phyloP scores from a whole-genome alignment of 1,139 yeast genomes.

The Protomyces inundatus region DNA sequence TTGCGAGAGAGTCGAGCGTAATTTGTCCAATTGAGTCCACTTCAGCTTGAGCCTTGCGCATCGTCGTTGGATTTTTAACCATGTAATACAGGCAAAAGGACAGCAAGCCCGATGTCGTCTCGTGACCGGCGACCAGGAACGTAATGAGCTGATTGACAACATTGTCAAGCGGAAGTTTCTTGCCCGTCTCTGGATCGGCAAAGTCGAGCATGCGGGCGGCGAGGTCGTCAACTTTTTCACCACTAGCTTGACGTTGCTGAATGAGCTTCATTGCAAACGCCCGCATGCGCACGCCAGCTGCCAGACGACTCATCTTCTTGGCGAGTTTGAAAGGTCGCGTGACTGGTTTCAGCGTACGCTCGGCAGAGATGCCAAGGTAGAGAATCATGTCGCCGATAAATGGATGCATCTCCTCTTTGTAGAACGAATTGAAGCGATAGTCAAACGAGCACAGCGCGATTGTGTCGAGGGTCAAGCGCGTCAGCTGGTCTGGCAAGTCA shows the following conservation, averaged over 20 bases:
- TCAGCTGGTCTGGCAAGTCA: conserved; percentile 21
- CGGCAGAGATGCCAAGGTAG: conserved; percentile 18
- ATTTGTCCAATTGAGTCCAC: conserved; percentile 22
- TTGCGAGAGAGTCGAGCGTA: conserved; percentile 18
- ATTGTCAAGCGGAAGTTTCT: conserved; percentile 8
- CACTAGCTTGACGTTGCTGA: conserved; percentile 9
- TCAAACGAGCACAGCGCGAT: conserved; percentile 25
- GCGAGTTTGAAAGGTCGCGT: conserved; percentile 13
- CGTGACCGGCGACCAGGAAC: conserved; percentile 33
- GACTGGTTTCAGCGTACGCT: conserved; percentile 13
- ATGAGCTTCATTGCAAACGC: conserved; percentile 18
- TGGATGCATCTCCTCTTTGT: conserved; percentile 27
- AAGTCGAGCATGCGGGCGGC: conserved; percentile 17
- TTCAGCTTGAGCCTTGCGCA: conserved; percentile 26
- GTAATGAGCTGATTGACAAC: conserved; percentile 28
- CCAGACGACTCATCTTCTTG: conserved; percentile 15
- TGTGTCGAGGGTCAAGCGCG: conserved; percentile 26
- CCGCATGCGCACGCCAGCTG: conserved; percentile 20
- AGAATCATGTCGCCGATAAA: conserved; percentile 22
- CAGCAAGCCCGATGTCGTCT: conserved; percentile 30
- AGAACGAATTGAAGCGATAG: conserved; percentile 26
- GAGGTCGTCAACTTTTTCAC: conserved; percentile 12
- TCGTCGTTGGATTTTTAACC: conserved; percentile 24
- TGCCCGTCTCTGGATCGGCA: conserved; percentile 25
- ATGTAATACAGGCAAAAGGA: conserved; percentile 28